Percentiles rank a stretch among this genome's conserved stretches.
Conservation (phyloP, 345 rosid species). For the Gossypium raimondii region DNA sequence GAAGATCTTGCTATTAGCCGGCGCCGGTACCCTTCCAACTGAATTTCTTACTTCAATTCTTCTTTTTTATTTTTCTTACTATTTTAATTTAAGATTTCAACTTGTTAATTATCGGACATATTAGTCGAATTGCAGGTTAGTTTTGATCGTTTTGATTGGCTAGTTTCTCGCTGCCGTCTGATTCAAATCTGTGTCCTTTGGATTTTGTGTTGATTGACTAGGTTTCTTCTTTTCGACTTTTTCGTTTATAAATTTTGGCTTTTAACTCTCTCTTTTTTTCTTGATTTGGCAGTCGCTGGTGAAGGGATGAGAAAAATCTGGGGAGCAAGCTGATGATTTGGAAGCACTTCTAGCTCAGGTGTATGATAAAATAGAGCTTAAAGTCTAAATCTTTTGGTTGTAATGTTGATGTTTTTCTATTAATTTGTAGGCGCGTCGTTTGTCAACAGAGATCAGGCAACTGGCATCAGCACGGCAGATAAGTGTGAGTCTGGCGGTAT, state of each 20-base stretch:
- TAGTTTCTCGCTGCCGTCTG: not conserved
- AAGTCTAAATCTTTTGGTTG: not conserved
- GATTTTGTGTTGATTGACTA: not conserved
- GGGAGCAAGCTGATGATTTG: conserved; percentile 45
- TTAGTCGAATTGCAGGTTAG: conserved; percentile 75
- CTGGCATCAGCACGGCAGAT: conserved; percentile 62
- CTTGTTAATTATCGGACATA: conserved; percentile 44
- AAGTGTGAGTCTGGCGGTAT: conserved; percentile 61
- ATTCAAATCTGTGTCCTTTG: not conserved
- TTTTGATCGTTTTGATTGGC: not conserved
- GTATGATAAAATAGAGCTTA: conserved; percentile 15
- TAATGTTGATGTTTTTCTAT: not conserved
- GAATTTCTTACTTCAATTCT: not conserved
- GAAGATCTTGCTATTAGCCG: conserved; percentile 65
- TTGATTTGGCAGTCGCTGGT: conserved; percentile 42
- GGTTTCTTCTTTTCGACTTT: not conserved
- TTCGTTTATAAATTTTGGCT: not conserved
- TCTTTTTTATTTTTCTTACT: not conserved
- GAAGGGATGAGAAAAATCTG: conserved; percentile 54
- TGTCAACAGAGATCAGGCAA: conserved; percentile 64
- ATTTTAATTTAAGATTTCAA: conserved; percentile 6
- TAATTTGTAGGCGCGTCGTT: conserved; percentile 44
- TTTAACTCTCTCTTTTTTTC: not conserved
- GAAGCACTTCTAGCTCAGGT: conserved; percentile 76
- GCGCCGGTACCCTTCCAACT: conserved; percentile 55